These are phyloP conservation scores for Hypoxylon sp. DNA, from an alignment of 2,329 filamentous ascomycete genomes.

Conservation along the genomic window DNA sequence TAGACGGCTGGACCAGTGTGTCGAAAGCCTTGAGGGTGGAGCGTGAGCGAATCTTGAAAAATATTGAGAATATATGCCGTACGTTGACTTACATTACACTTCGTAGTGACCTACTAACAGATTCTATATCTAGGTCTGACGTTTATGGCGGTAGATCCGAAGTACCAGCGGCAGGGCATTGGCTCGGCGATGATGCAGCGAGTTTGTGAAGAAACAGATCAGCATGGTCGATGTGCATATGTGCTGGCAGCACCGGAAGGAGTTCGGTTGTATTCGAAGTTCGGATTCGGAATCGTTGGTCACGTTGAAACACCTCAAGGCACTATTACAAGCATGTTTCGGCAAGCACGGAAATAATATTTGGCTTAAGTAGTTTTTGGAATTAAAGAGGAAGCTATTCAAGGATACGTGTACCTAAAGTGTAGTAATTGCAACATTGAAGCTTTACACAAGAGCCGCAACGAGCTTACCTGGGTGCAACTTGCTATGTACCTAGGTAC, in stretches of 20 bases:
- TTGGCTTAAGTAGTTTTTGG: background rate
- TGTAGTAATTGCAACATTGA: no score
- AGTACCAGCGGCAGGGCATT: slow-evolving; percentile 30
- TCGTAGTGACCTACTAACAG: background rate
- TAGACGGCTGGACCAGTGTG: background rate
- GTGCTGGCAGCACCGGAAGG: slow-evolving; percentile 44
- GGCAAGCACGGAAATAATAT: background rate
- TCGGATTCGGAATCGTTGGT: background rate
- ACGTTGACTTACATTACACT: background rate
- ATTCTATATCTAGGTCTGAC: background rate
- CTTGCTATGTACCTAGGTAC: no score
- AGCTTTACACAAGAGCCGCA: no score
- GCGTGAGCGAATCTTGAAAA: background rate
- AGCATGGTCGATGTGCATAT: slow-evolving; percentile 43
- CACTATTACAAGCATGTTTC: background rate
- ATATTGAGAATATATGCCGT: background rate
- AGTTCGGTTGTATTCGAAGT: slow-evolving; percentile 7
- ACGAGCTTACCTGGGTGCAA: no score
- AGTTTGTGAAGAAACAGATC: slow-evolving; percentile 41
- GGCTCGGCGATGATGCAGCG: slow-evolving; percentile 43
- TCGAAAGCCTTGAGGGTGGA: background rate
- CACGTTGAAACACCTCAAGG: background rate
- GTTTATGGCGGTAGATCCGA: background rate
- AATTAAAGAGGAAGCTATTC: no score
- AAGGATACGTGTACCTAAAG: no score